Base-by-base conservation (phyloP, 495 filamentous ascomycete species). In the Neurospora intermedia region DNA sequence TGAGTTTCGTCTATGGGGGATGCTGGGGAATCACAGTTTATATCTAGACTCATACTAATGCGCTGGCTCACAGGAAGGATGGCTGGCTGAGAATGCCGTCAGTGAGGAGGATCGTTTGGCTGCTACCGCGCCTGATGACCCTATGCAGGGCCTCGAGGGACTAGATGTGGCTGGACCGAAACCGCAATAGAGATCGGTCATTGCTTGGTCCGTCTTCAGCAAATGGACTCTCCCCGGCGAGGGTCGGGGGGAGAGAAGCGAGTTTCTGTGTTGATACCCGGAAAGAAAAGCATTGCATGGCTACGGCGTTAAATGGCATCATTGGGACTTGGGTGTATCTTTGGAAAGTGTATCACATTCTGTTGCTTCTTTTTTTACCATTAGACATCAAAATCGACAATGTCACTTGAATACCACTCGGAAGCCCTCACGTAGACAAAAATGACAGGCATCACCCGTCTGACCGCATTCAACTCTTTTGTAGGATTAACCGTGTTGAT, bases 91-190 rank as follows among this genome's bases (percentile, higher is more conserved):
- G 81, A 87, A 97, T 84, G 94, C 92, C 40, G 94, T 96, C 42
- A 91, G 89, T 72, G 93, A 97, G 74, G 96, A 97, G 82, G 94
- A 97, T 77, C 87, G 88, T 54, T 73, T 87, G 73, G 92, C 90
- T 38, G 81, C 88, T 2, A 83, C 77, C 81, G 87, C 84, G 39
- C 85, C 89, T 0, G 88, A 91, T 75, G 95, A 98, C 83, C 94
- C 96, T 9, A 98, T 98, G 96, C 92, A 97, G 82, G 94, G 94
- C 27, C 86, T 98, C 10, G 94, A 98, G 80, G 93, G 94, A 48
- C 85, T 97, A 70, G 96, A 97, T 81, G 92, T 97, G 77, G 96
- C 96, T 69, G 96, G 96, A 41, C 96, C 96, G 20, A 93, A 93
- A 79, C 91, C 89, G 42, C 91, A 90, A 78, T 94, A 83, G 90